Base-by-base conservation (phyloP, 495 filamentous ascomycete species). In the Halenospora varia region DNA sequence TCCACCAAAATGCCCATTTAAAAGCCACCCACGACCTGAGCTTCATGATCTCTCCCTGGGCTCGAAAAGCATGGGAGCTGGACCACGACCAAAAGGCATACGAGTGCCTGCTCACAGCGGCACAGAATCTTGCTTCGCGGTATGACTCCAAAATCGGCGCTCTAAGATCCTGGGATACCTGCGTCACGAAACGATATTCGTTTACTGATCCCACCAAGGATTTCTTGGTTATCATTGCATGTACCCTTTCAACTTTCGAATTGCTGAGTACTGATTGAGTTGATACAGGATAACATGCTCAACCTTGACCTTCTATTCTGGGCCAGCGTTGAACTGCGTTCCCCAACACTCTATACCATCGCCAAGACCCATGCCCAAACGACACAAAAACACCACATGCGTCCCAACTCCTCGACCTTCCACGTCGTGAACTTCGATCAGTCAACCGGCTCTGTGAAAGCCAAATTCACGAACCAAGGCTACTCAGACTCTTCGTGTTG, bases 281-380 rank as follows among this genome's bases (percentile, higher is more conserved):
- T n/a, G n/a, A n/a, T n/a, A n/a, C n/a, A n/a, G n/a, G 73, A 60
- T 26, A 63, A 52, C 39, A 45, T 66, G 53, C 57, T 49, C 29
- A 71, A 75, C 48, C 51, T 75, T 1, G 70, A 70, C 13, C 63
- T 76, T 26, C 62, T 76, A 2, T 76, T 68, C 52, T 76, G 68
- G 55, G 71, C 70, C 1, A 60, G 59, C 0, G 25, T 60, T 2
- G 57, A 73, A 25, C 55, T 49, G 10, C 23, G 50, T 1, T 59
- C 62, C 25, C 48, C 47, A 13, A 58, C 22, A 0, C 63, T 73
- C 11, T 52, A 55, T 9, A 55, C 62, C 10, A 69, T 75, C 23
- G 73, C 73, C 0, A 67, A 55, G 0, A 51, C 63, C 1, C 74
- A 75, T 50, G 70, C 73, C 3, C 42, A 49, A n/a, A 65, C 65